These are phyloP conservation scores for Mycena filopes DNA, from an alignment of 768 basidiomycete species.

Conservation along the genomic window DNA sequence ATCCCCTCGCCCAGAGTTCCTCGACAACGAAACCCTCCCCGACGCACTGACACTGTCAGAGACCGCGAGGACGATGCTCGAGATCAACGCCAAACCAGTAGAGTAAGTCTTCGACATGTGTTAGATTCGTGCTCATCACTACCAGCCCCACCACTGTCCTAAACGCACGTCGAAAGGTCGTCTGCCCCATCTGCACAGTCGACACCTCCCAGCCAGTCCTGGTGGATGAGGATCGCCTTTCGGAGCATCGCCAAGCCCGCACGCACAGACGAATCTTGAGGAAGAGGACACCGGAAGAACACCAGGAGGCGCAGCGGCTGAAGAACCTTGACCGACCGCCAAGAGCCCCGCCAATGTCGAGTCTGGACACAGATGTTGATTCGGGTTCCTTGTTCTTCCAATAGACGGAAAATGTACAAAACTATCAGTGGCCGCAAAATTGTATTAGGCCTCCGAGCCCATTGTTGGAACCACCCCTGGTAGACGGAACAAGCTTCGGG, in stretches of 20 bases:
- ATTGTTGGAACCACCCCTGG: too few relatives aligned
- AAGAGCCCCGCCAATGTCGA: background rate
- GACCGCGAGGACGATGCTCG: conserved; percentile 63
- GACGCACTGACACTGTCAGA: conserved; percentile 68
- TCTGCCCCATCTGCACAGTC: conserved; percentile 72
- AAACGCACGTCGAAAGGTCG: conserved; percentile 62
- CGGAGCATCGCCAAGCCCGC: conserved; percentile 65
- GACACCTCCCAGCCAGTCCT: conserved; percentile 72
- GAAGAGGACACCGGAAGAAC: conserved; percentile 36
- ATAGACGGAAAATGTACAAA: background rate
- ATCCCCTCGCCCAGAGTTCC: conserved; percentile 60
- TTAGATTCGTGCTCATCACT: conserved; percentile 1
- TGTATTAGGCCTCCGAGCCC: too few relatives aligned
- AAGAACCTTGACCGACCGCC: conserved; percentile 1
- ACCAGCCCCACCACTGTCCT: conserved; percentile 68
- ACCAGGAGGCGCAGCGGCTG: conserved; percentile 10
- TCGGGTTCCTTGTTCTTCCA: conserved; percentile 4
- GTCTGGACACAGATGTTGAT: conserved; percentile 10
- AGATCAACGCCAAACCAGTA: conserved; percentile 53
- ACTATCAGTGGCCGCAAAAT: background rate
- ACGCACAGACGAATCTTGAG: conserved; percentile 61
- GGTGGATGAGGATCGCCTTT: conserved; percentile 69
- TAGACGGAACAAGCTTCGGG: too few relatives aligned
- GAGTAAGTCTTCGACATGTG: conserved; percentile 47
- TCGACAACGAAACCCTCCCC: conserved; percentile 59